Evolutionary conservation across 1,284 basidiomycete species (phyloP), one percentile per base, ranked within the genome.

Genomic region (Rhodotorula sp.): DNA sequence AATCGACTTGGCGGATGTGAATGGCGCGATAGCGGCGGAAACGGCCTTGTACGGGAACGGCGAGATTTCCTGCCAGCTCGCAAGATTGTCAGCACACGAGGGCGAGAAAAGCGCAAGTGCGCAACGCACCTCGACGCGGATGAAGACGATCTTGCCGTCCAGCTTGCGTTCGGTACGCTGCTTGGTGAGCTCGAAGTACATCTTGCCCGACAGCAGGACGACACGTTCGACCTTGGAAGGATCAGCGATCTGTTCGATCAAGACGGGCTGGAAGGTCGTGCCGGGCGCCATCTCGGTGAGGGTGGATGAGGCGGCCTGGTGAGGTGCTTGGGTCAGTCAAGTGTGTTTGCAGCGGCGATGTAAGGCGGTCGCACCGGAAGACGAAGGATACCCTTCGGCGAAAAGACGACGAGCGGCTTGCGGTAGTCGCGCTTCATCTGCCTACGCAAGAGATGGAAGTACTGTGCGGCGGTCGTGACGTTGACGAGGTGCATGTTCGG

Each of bases 391-490:
- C 87, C 89, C 77, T 94, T 94, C 0, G 92, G 92, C 8, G 86
- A 88, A 22, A 90, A 89, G 15, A 94, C 86, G 48, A 94, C 83
- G 56, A 94, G 82, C 0, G 91, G 92, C 78, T 91, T 92, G 67
- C 92, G 84, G 81, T 88, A 94, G 75, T 92, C 91, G 50, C 92
- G 84, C 77, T 85, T 83, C 79, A 94, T 86, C 79, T 94, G 92
- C 54, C 92, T 84, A 58, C 92, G 83, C 31, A 95, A 83, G 1
- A 94, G 83, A 79, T 94, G 92, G 86, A 94, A 94, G 77, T 92
- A 90, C 71, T 94, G 90, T 1, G 90, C 89, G 0, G 92, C 87
- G 0, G 91, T 93, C 0, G 91, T 94, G 0, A 91, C 90, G 81
- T 88, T 93, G 15, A 86, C 86, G 54, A 94, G 85, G 62, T 89